Evolutionary conservation across 768 basidiomycete genomes (phyloP).

Genomic region (Russula dissimulans): DNA sequence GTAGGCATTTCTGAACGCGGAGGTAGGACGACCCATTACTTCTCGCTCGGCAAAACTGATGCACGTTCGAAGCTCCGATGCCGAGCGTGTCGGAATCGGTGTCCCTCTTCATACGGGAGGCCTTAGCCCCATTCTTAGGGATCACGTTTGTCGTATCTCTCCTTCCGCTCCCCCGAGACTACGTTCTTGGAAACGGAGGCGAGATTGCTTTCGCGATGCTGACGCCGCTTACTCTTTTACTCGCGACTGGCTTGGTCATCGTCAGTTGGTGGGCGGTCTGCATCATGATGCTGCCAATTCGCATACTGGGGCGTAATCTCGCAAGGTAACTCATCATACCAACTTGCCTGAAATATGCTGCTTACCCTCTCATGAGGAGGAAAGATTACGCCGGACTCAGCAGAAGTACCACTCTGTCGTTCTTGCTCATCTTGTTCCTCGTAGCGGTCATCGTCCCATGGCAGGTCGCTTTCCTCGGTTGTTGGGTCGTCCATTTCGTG

Average conservation of each 20-base stretch:
- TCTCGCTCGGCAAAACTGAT: neutral
- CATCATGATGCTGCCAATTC: slow-evolving; percentile 39
- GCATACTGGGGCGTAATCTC: slow-evolving; percentile 23
- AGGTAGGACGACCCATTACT: slow-evolving; percentile 14
- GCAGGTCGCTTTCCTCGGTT: slow-evolving; percentile 84
- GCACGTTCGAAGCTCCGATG: slow-evolving; percentile 29
- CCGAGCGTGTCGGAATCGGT: slow-evolving; percentile 46
- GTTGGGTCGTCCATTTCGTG: slow-evolving; percentile 69
- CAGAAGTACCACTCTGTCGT: slow-evolving; percentile 35
- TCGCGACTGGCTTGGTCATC: slow-evolving; percentile 56
- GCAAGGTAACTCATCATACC: slow-evolving; percentile 16
- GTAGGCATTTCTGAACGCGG: slow-evolving; percentile 31
- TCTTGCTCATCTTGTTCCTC: slow-evolving; percentile 50
- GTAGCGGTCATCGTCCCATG: slow-evolving; percentile 77
- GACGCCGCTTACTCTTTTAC: slow-evolving; percentile 47
- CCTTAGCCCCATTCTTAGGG: slow-evolving; percentile 36
- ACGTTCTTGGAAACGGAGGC: slow-evolving; percentile 54
- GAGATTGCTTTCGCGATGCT: slow-evolving; percentile 40
- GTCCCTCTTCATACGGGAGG: slow-evolving; percentile 30
- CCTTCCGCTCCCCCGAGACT: slow-evolving; percentile 46
- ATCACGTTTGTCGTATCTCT: slow-evolving; percentile 39
- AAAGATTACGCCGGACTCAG: slow-evolving; percentile 27
- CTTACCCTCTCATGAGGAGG: neutral
- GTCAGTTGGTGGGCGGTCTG: slow-evolving; percentile 48
- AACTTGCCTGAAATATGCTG: neutral